Base-by-base conservation (phyloP, 129 eudicot genomes). In the Flaveria ramosissima region DNA sequence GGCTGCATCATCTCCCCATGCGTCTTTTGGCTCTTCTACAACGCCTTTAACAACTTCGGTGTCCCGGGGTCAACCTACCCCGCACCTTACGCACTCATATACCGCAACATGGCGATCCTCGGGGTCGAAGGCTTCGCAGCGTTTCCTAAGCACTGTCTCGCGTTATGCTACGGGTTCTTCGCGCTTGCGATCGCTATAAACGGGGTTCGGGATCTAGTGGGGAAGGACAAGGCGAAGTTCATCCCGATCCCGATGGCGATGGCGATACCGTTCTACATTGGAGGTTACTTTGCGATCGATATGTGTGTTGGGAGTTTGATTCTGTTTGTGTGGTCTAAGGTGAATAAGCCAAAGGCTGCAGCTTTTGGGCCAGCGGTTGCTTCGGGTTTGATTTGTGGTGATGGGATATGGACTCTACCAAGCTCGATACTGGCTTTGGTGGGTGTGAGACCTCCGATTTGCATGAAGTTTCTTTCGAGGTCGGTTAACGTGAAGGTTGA, bases 171-270 rank as follows among this genome's bases (percentile, higher is more conserved):
- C 64, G 80, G 81, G 2, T 91, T 94, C 75, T 94, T 94, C 13
- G 67, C 56, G 36, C 92, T 41, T 1, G 97, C 99, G 7, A 78
- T 91, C 17, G 89, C 59, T 2, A 85, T 94, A 68, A 94, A 94
- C 47, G 92, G 77, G 36, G 27, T 94, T 7, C 72, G 94, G 45
- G 99, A 94, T 17, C 74, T 72, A 0, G 88, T 89, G 3, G 96
- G 93, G 17, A 84, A 86, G 64, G 72, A 78, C 9, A 83, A 72
- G 68, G 87, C 92, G 8, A 73, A 75, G 82, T 94, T 67, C 73
- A 91, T 94, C 17, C 98, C 98, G 57, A 78, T 94, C 14, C 98
- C 98, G 2, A 94, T 94, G 98, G 98, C 98, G 9, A 94, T 94
- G 98, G 98, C 98, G 6, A 94, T 94, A 14, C 98, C 98, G 32